Evolutionary conservation across 495 filamentous ascomycete genomes (phyloP).

Genomic region (Pyrenula massariospora): DNA sequence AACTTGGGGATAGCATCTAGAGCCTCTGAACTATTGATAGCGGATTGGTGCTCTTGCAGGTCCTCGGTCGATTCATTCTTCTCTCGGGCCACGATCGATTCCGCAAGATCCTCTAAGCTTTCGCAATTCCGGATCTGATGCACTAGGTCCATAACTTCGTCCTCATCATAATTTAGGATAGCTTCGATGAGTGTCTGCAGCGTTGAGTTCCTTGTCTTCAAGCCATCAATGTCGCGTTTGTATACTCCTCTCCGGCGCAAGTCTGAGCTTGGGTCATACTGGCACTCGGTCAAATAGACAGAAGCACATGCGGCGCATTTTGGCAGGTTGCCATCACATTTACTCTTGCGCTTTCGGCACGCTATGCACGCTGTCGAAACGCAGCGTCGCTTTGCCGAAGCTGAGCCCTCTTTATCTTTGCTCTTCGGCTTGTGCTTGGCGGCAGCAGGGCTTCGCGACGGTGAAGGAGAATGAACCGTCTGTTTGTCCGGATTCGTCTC

Average conservation of each 20-base stretch:
- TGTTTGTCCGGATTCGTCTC: neutral
- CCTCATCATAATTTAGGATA: conserved; percentile 71
- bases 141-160: conserved; percentile 71
- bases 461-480: neutral
- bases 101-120: conserved; percentile 80
- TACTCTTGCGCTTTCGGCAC: conserved; percentile 80
- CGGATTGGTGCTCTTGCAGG: conserved; percentile 17
- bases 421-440: conserved; percentile 11
- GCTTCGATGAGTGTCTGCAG: conserved; percentile 87
- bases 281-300: conserved; percentile 75
- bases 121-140: conserved; percentile 85
- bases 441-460: neutral
- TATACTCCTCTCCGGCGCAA: conserved; percentile 94
- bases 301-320: conserved; percentile 90
- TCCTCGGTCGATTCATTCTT: conserved; percentile 14
- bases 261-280: conserved; percentile 89
- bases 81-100: conserved; percentile 55
- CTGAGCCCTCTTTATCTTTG: conserved; percentile 21
- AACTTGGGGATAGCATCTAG: conserved; percentile 47
- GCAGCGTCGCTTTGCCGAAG: conserved; percentile 63
- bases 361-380: conserved; percentile 91
- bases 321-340: conserved; percentile 89
- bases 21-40: conserved; percentile 23
- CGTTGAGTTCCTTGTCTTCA: conserved; percentile 79
- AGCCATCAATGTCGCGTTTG: conserved; percentile 82